Evolutionary conservation across 495 filamentous ascomycete species (phyloP).

Genomic region (Podospora pseudocomata): DNA sequence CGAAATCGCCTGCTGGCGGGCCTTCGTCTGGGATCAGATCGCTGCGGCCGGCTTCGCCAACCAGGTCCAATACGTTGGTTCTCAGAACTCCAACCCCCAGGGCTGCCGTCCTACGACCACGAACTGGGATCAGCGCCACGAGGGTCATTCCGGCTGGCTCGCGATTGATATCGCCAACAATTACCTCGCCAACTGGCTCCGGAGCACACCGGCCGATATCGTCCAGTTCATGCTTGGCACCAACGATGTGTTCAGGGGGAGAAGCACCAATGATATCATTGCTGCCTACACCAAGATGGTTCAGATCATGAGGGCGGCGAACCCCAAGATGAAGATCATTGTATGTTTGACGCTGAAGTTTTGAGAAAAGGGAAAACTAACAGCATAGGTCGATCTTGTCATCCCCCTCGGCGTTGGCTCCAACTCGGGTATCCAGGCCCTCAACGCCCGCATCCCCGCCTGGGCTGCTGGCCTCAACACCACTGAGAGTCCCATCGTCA

Average conservation of each 20-base stretch:
- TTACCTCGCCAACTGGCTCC: constrained; percentile 39
- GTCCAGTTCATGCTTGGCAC: constrained; percentile 47
- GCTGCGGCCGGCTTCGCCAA: constrained; percentile 26
- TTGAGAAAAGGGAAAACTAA: neutral
- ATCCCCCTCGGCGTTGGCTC: constrained; percentile 15
- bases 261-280: constrained; percentile 33
- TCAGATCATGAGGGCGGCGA: constrained; percentile 32
- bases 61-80: constrained; percentile 41
- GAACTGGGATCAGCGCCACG: constrained; percentile 39
- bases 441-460: constrained; percentile 38
- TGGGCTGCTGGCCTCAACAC: constrained; percentile 34
- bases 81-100: constrained; percentile 37
- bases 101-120: constrained; percentile 29
- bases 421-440: constrained; percentile 21
- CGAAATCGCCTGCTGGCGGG: constrained; percentile 43
- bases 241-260: constrained; percentile 32
- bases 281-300: constrained; percentile 40
- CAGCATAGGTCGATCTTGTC: constrained; percentile 7
- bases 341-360: constrained; percentile 20
- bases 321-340: constrained; percentile 39
- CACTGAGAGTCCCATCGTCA: constrained; percentile 36
- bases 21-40: constrained; percentile 38
- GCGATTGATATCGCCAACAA: constrained; percentile 46
- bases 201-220: constrained; percentile 37
- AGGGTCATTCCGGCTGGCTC: constrained; percentile 44